Conservation (phyloP, 2,329 filamentous ascomycete species). For the Chalaropsis thielavioides region DNA sequence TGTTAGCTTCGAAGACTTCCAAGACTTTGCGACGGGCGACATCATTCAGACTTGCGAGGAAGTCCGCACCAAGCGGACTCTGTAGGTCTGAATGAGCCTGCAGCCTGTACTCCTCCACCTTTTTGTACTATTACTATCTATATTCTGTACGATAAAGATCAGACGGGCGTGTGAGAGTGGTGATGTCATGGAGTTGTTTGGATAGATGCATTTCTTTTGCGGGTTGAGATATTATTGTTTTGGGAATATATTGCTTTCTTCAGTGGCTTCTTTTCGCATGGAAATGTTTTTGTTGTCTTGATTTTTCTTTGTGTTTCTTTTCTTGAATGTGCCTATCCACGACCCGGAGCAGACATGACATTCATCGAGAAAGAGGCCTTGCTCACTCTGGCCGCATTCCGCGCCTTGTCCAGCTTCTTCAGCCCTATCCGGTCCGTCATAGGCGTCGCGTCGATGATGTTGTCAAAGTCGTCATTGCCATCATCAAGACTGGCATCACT, state of each 20-base stretch:
- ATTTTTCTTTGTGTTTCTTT: not conserved
- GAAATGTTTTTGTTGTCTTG: not conserved
- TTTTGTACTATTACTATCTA: slow-evolving; percentile 5
- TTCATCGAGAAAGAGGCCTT: slow-evolving; percentile 39
- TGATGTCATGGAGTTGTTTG: not conserved
- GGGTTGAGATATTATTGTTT: not conserved
- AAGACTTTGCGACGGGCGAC: slow-evolving; percentile 66
- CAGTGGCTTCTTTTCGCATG: not conserved
- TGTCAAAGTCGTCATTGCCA: slow-evolving; percentile 72
- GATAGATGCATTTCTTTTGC: not conserved
- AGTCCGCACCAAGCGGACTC: slow-evolving; percentile 50
- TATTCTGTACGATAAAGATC: slow-evolving; percentile 11
- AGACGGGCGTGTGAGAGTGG: not conserved
- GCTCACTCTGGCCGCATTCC: slow-evolving; percentile 33
- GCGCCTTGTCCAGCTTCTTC: slow-evolving; percentile 41
- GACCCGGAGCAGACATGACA: slow-evolving; percentile 34
- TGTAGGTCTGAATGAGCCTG: slow-evolving; percentile 27
- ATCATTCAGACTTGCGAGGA: slow-evolving; percentile 80
- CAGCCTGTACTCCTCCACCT: too few relatives aligned
- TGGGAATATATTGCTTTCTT: not conserved
- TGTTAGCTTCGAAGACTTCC: slow-evolving; percentile 68
- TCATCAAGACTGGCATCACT: slow-evolving; percentile 28
- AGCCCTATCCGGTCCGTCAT: slow-evolving; percentile 72
- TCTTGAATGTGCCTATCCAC: slow-evolving; percentile 7
- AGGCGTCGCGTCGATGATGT: slow-evolving; percentile 81